Conservation (phyloP, 805 yeast genomes). For the Cyberlindnera euphorbiiphila region DNA sequence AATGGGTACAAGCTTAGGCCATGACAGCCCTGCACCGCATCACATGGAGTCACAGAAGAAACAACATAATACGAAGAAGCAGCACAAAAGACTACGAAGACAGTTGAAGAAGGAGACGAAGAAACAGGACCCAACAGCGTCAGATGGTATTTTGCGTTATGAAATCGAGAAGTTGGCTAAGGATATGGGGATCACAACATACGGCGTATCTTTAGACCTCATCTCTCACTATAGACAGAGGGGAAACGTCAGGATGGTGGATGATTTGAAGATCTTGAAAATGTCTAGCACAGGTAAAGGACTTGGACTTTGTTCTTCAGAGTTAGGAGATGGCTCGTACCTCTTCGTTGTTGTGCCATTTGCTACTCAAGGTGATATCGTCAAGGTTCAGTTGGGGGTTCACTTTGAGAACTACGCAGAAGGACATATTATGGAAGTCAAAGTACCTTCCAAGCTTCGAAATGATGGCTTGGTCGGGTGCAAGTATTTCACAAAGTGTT, state of each 20-base stretch:
- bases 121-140: slow-evolving; percentile 8
- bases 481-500: slow-evolving; percentile 80
- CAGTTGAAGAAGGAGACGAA: neutral
- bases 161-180: slow-evolving; percentile 8
- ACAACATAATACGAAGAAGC: neutral
- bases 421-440: slow-evolving; percentile 59
- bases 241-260: slow-evolving; percentile 2
- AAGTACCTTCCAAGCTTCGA: slow-evolving; percentile 39
- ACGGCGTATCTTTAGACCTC: slow-evolving; percentile 4
- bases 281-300: slow-evolving; percentile 76
- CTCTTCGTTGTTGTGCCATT: slow-evolving; percentile 80
- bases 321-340: slow-evolving; percentile 33
- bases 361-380: slow-evolving; percentile 78
- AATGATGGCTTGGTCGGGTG: slow-evolving; percentile 55
- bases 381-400: slow-evolving; percentile 62
- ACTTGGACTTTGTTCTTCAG: slow-evolving; percentile 61
- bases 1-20: too few relatives aligned
- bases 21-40: too few relatives aligned
- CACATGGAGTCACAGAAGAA: neutral
- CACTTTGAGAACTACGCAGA: slow-evolving; percentile 71
- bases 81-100: slow-evolving; percentile 6
- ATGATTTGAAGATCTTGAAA: slow-evolving; percentile 38
- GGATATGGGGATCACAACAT: neutral
- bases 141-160: slow-evolving; percentile 8
- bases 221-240: slow-evolving; percentile 8